phyloP scores from a whole-genome alignment of 345 rosid genomes.

The Rhodamnia argentea region DNA sequence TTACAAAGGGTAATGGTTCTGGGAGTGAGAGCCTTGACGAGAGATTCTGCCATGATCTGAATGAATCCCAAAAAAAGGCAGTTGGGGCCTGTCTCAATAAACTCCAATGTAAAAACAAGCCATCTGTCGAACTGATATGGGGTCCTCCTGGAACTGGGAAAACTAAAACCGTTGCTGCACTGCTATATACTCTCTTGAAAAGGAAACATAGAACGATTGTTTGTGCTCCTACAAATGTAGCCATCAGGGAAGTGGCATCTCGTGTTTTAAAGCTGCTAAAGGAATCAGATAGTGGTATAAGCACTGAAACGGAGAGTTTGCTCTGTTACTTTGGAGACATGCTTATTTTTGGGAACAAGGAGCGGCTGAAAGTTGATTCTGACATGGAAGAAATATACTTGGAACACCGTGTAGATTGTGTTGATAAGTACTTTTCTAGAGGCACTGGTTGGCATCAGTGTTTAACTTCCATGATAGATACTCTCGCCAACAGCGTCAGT shows the following conservation, averaged over 20 bases:
- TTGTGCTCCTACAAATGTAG: conserved; percentile 45
- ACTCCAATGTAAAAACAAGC: conserved; percentile 12
- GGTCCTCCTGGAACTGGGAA: conserved; percentile 61
- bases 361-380: conserved; percentile 14
- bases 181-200: conserved; percentile 19
- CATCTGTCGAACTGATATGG: conserved; percentile 30
- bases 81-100: conserved; percentile 11
- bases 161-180: conserved; percentile 23
- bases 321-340: conserved; percentile 15
- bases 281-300: not conserved
- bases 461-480: conserved; percentile 10
- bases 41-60: conserved; percentile 4
- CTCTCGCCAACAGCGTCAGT: conserved; percentile 17
- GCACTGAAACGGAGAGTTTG: not conserved
- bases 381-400: conserved; percentile 24
- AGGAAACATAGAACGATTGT: conserved; percentile 24
- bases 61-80: conserved; percentile 24
- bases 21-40: not conserved
- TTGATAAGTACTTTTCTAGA: conserved; percentile 14
- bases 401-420: conserved; percentile 24
- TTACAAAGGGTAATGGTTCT: not conserved
- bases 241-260: conserved; percentile 29
- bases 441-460: conserved; percentile 17
- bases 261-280: conserved; percentile 28
- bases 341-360: conserved; percentile 32